Conservation (phyloP, 2,329 filamentous ascomycete species). For the Talaromyces sp. region DNA sequence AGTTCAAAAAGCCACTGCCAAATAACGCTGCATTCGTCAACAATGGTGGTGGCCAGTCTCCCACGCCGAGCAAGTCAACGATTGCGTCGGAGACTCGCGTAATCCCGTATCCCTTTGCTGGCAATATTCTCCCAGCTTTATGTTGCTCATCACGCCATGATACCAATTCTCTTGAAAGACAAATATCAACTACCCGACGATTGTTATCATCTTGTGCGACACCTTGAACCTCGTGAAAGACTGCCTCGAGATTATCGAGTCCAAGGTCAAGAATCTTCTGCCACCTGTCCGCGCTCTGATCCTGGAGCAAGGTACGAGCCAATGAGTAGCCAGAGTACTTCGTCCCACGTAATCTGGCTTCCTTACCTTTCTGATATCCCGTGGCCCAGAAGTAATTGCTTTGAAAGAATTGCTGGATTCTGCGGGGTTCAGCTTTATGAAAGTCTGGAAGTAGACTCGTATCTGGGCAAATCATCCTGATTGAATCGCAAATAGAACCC, state of each 20-base stretch:
- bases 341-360: not conserved
- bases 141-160: conserved; percentile 19
- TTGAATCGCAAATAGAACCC: not conserved
- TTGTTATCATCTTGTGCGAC: not conserved
- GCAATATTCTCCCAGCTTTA: conserved; percentile 17
- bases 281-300: not conserved
- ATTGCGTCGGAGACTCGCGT: conserved; percentile 17
- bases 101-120: conserved; percentile 20
- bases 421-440: not conserved
- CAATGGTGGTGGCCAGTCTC: not conserved
- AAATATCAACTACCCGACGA: not conserved
- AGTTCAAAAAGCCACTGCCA: not conserved
- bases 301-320: not conserved
- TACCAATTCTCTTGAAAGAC: conserved; percentile 16
- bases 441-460: not conserved
- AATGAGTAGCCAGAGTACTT: not conserved
- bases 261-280: not conserved
- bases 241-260: not conserved
- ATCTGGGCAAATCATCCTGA: not conserved
- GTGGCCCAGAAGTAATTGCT: not conserved
- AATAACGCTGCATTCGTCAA: not conserved
- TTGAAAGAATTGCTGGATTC: not conserved
- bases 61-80: conserved; percentile 6
- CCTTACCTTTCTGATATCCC: not conserved
- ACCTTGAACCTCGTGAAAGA: not conserved